These are phyloP conservation scores for Cucurbita argyrosperma DNA, from an alignment of 306 rosid species.

Conservation along the genomic window DNA sequence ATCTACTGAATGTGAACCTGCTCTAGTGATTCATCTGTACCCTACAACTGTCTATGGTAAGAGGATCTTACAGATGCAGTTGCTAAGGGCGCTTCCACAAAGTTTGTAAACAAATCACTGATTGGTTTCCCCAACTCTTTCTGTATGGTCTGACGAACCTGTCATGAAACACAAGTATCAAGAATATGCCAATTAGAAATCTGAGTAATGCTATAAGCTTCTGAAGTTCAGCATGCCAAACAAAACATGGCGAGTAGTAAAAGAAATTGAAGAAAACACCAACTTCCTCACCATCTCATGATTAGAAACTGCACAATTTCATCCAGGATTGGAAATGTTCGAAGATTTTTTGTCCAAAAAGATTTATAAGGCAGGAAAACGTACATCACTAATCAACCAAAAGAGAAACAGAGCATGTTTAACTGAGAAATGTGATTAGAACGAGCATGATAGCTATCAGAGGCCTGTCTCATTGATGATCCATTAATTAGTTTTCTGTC, in stretches of 20 bases:
- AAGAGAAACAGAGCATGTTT: background rate
- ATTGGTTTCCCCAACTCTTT: constrained; percentile 79
- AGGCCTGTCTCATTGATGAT: background rate
- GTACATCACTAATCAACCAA: background rate
- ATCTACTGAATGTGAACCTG: background rate
- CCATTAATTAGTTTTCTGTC: background rate
- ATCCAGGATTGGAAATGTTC: background rate
- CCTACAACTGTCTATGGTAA: constrained; percentile 12
- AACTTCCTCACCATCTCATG: background rate
- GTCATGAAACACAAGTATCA: constrained; percentile 1
- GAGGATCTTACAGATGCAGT: constrained; percentile 81
- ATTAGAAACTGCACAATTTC: background rate
- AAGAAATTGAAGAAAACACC: background rate
- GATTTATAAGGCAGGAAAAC: background rate
- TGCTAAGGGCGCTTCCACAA: constrained; percentile 70
- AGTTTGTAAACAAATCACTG: constrained; percentile 61
- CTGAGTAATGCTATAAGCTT: background rate
- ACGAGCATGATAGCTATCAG: background rate
- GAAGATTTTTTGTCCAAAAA: background rate
- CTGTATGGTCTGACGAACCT: constrained; percentile 63
- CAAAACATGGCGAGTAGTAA: background rate
- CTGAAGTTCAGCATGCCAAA: background rate
- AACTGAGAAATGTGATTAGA: background rate
- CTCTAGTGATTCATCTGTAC: constrained; percentile 10
- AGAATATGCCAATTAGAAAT: background rate